A percentile compares a stretch with the other conserved stretches of the same genome.
Conservation (phyloP, 805 yeast species). For the Kodamaea laetipori region DNA sequence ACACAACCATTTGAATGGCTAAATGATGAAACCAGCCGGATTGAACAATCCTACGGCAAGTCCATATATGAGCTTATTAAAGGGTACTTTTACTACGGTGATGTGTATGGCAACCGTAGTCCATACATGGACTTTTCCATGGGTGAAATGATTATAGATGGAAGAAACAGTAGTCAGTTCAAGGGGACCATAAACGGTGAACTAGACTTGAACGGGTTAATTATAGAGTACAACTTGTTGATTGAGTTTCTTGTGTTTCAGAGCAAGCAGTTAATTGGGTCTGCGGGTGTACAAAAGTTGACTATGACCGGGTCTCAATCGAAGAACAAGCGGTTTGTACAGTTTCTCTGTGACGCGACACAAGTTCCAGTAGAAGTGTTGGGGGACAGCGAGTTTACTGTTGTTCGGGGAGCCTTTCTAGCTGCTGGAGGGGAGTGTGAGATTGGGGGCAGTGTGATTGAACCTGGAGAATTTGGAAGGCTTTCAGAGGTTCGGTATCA, state of each 20-base stretch:
- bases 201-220: constrained; percentile 36
- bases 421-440: neutral
- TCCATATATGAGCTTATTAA: constrained; percentile 29
- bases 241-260: constrained; percentile 57
- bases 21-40: constrained; percentile 23
- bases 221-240: constrained; percentile 45
- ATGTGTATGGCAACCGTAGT: constrained; percentile 58
- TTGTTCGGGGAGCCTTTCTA: constrained; percentile 24
- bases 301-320: constrained; percentile 58
- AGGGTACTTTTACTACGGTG: constrained; percentile 53
- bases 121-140: constrained; percentile 53
- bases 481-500: constrained; percentile 1
- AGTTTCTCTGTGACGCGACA: constrained; percentile 21
- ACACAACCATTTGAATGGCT: constrained; percentile 17
- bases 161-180: constrained; percentile 25
- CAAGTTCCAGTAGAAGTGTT: constrained; percentile 10
- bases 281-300: constrained; percentile 31
- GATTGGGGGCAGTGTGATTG: neutral
- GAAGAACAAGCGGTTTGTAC: constrained; percentile 43
- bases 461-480: neutral
- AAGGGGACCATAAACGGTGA: constrained; percentile 19
- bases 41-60: constrained; percentile 23
- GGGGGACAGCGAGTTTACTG: constrained; percentile 21
- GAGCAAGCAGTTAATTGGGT: constrained; percentile 38
- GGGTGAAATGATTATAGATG: constrained; percentile 54